These are phyloP conservation scores for Penicillium polonicum DNA, from an alignment of 2,329 filamentous ascomycete genomes.

Conservation along the genomic window DNA sequence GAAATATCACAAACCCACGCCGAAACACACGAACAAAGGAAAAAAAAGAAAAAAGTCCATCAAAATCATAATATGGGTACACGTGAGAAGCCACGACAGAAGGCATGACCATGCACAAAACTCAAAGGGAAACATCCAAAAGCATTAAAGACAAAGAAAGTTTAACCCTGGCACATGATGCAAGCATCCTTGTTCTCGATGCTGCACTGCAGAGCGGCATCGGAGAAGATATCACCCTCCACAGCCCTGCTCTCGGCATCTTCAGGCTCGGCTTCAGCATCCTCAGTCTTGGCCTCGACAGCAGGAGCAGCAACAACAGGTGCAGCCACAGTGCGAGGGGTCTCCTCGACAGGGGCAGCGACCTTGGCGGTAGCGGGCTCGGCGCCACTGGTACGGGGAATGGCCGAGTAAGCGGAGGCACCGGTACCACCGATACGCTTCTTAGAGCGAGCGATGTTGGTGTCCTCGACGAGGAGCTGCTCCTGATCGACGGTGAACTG, in stretches of 20 bases:
- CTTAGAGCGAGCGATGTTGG: conserved; percentile 68
- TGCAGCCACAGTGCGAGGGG: conserved; percentile 55
- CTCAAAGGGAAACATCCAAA: conserved; percentile 19
- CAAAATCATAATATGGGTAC: conserved; percentile 37
- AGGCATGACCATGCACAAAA: conserved; percentile 8
- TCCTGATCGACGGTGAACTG: conserved; percentile 99
- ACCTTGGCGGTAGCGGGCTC: conserved; percentile 59
- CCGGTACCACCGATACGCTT: conserved; percentile 65
- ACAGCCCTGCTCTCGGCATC: conserved; percentile 77
- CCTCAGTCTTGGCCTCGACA: conserved; percentile 63
- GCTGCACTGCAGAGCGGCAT: conserved; percentile 88
- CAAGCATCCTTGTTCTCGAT: conserved; percentile 96
- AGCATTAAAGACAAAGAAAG: neutral
- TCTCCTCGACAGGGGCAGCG: conserved; percentile 16
- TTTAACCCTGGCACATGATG: conserved; percentile 93
- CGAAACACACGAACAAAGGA: conserved; percentile 17
- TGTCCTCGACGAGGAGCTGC: conserved; percentile 83
- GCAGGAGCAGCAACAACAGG: conserved; percentile 61
- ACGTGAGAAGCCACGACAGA: conserved; percentile 10
- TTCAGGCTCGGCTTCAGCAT: conserved; percentile 58
- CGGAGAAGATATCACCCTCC: conserved; percentile 92
- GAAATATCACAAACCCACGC: conserved; percentile 14
- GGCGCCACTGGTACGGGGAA: conserved; percentile 67
- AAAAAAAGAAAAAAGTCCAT: conserved; percentile 26
- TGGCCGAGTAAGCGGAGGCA: conserved; percentile 58